Percentiles rank a stretch among this genome's conserved stretches.
phyloP scores from a whole-genome alignment of 768 basidiomycete genomes.

The Melanogaster broomeanus region DNA sequence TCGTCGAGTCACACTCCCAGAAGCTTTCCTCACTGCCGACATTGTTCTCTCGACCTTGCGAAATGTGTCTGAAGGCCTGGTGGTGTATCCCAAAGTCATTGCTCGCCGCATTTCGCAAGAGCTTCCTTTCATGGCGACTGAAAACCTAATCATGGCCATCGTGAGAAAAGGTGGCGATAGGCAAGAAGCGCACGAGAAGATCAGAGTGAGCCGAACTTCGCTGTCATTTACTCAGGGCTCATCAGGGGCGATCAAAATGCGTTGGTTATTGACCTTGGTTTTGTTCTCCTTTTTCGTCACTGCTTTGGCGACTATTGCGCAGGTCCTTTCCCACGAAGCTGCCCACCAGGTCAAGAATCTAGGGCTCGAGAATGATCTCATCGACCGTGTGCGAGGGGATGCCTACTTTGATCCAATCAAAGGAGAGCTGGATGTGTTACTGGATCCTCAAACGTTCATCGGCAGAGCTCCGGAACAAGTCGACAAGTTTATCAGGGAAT shows the following conservation, averaged over 20 bases:
- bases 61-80: slow-evolving; percentile 97
- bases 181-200: slow-evolving; percentile 96
- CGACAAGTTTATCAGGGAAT: slow-evolving; percentile 81
- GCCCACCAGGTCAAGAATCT: slow-evolving; percentile 93
- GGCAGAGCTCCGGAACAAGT: slow-evolving; percentile 97
- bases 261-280: slow-evolving; percentile 9
- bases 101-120: slow-evolving; percentile 90
- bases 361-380: slow-evolving; percentile 93
- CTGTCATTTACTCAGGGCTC: slow-evolving; percentile 2
- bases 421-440: slow-evolving; percentile 68
- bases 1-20: slow-evolving; percentile 93
- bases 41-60: slow-evolving; percentile 94
- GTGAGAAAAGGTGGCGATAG: slow-evolving; percentile 94
- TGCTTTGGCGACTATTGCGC: slow-evolving; percentile 1
- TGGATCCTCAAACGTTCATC: slow-evolving; percentile 88
- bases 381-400: slow-evolving; percentile 79
- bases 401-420: slow-evolving; percentile 91
- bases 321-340: slow-evolving; percentile 94
- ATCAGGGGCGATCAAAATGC: slow-evolving; percentile 16
- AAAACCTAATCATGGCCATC: slow-evolving; percentile 99
- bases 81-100: slow-evolving; percentile 98
- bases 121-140: slow-evolving; percentile 99
- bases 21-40: slow-evolving; percentile 96
- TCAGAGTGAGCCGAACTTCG: slow-evolving; percentile 57
- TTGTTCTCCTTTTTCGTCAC: slow-evolving; percentile 3